These are phyloP conservation scores for Alternaria infectoria DNA, from an alignment of 2,329 filamentous ascomycete genomes.

Conservation along the genomic window DNA sequence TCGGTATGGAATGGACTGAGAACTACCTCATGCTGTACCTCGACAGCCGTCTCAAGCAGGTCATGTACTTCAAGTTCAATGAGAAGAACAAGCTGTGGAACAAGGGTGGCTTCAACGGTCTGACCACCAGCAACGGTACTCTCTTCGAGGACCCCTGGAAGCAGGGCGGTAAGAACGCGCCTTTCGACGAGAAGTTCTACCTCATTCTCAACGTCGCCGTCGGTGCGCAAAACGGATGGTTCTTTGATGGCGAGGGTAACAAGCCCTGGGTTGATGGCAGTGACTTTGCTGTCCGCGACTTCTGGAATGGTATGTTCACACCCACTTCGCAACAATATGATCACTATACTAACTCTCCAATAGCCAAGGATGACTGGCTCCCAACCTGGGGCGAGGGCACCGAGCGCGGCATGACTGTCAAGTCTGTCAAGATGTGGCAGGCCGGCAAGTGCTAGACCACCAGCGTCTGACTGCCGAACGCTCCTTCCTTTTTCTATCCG, in stretches of 20 bases:
- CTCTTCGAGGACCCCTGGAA: slow-evolving; percentile 68
- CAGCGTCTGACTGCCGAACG: neutral
- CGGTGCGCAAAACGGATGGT: slow-evolving; percentile 82
- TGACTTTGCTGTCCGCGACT: slow-evolving; percentile 27
- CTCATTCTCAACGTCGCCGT: slow-evolving; percentile 78
- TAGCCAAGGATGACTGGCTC: slow-evolving; percentile 63
- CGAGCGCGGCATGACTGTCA: slow-evolving; percentile 66
- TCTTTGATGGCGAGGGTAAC: slow-evolving; percentile 67
- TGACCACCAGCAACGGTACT: slow-evolving; percentile 67
- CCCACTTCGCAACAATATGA: neutral
- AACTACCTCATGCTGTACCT: slow-evolving; percentile 87
- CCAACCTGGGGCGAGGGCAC: slow-evolving; percentile 71
- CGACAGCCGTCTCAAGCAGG: slow-evolving; percentile 77
- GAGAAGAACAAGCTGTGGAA: slow-evolving; percentile 63
- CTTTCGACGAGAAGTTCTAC: slow-evolving; percentile 77
- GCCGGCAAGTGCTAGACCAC: slow-evolving; percentile 36
- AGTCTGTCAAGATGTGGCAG: slow-evolving; percentile 65
- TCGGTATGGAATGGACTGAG: slow-evolving; percentile 73
- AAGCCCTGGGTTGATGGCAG: slow-evolving; percentile 71
- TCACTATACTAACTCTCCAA: slow-evolving; percentile 65
- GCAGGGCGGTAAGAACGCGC: slow-evolving; percentile 67
- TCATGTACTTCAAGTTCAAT: slow-evolving; percentile 75
- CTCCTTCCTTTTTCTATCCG: neutral
- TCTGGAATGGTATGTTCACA: slow-evolving; percentile 29
- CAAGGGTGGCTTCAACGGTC: slow-evolving; percentile 68